Base-by-base conservation (phyloP, 805 yeast genomes). In the Ogataea neopini region DNA sequence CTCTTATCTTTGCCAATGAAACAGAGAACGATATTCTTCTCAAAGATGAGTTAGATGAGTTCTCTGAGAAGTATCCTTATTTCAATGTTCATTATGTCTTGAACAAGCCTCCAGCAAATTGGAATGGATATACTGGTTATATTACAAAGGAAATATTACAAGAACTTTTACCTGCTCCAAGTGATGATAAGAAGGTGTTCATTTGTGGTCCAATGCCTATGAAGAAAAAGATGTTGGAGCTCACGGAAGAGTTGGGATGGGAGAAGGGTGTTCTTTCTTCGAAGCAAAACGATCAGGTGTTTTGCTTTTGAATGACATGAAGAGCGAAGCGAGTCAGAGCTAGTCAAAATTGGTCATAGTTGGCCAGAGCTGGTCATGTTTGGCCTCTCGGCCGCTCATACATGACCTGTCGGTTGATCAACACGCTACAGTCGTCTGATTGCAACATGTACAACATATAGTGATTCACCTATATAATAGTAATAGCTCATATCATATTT, bases 121-220 rank as follows among this genome's bases (percentile, higher is more conserved):
- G 89, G 90, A 73, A 75, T 15, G 87, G 88, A 4, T 74, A 76
- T 38, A 67, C 64, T 14, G 94, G 95, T 6, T 74, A 67, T 38
- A 77, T 86, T 34, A 75, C 84, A 13, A 76, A 76, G 58, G 84
- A 83, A 43, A 70, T 80, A 70, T 71, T 83, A 54, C 61, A 69
- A 41, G 67, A 75, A 45, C 70, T 77, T 56, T 62, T 86, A 56
- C 90, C 91, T 13, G 51, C 52, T 17, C 72, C 80, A 2, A 63
- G 72, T 22, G 58, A 57, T 2, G 71, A 76, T n/a, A 75, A 80
- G 44, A 78, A 83, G 55, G 72, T 87, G 30, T 74, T 85, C 49
- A 73, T 86, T 33, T 86, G 91, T 69, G 95, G 95, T 10, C 91
- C 91, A 17, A 78, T 80, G 54, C 83, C 73, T 35, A 79, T 87